phyloP scores from a whole-genome alignment of 257 asterid species.

The Verbascum thapsus region DNA sequence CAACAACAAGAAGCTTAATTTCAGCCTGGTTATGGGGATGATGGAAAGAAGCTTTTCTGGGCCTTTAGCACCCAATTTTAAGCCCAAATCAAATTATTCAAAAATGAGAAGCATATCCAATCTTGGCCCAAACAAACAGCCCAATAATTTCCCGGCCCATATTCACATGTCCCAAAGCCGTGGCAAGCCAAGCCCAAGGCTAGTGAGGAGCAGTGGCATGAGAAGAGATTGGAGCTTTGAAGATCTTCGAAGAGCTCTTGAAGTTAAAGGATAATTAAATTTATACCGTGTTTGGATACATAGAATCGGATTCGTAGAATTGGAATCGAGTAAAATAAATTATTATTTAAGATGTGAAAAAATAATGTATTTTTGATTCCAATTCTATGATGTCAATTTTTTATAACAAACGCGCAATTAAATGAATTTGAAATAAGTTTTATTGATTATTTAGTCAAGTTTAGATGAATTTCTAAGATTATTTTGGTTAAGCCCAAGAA shows the following conservation, averaged over 20 bases:
- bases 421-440: not conserved
- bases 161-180: slow-evolving; percentile 25
- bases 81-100: not conserved
- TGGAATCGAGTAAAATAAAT: not conserved
- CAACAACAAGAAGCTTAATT: slow-evolving; percentile 5
- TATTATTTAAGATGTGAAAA: not conserved
- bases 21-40: slow-evolving; percentile 7
- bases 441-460: not conserved
- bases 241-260: slow-evolving; percentile 36
- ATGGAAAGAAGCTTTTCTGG: slow-evolving; percentile 43
- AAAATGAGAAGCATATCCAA: slow-evolving; percentile 11
- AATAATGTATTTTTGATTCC: no score
- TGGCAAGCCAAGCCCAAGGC: slow-evolving; percentile 31
- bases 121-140: slow-evolving; percentile 1
- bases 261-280: not conserved
- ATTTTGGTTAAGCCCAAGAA: not conserved
- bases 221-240: slow-evolving; percentile 63
- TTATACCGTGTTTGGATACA: no score
- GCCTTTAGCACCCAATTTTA: slow-evolving; percentile 22
- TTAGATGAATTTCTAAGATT: not conserved
- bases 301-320: no score
- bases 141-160: not conserved
- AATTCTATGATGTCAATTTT: no score
- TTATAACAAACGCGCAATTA: no score
- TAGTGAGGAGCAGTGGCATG: slow-evolving; percentile 55